Conservation (phyloP, 2,329 filamentous ascomycete species). For the Penicillium sp. region DNA sequence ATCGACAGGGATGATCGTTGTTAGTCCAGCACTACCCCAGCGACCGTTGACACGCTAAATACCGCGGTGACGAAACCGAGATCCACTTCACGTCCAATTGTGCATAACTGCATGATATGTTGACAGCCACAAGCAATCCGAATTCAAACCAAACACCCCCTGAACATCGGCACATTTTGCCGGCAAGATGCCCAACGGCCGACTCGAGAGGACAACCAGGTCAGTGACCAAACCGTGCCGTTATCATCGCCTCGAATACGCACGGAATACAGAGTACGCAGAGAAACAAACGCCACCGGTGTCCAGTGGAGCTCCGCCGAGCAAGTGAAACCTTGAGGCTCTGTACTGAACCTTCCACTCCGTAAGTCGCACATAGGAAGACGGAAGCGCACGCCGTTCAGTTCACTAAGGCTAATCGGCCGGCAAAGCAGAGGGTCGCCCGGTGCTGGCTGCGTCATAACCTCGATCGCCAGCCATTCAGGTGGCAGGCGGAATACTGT, state of each 20-base stretch:
- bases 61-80: not conserved
- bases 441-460: constrained; percentile 8
- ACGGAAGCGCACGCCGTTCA: not conserved
- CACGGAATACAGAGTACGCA: not conserved
- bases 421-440: constrained; percentile 6
- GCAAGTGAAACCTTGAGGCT: constrained; percentile 7
- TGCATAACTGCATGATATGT: not conserved
- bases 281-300: not conserved
- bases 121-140: not conserved
- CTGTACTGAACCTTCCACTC: not conserved
- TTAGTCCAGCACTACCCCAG: not conserved
- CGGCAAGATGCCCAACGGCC: not conserved
- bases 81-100: not conserved
- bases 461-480: not conserved
- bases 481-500: not conserved
- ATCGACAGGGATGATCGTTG: constrained; percentile 6
- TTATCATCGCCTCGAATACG: not conserved
- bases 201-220: not conserved
- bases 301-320: not conserved
- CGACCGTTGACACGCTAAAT: constrained; percentile 2
- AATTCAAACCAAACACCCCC: not conserved
- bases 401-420: not conserved
- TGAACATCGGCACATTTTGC: not conserved
- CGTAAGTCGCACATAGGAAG: not conserved
- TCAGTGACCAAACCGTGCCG: not conserved